Evolutionary conservation across 805 yeast species (phyloP), one percentile per base, ranked within the genome.

Genomic region (Candida odintsovae): DNA sequence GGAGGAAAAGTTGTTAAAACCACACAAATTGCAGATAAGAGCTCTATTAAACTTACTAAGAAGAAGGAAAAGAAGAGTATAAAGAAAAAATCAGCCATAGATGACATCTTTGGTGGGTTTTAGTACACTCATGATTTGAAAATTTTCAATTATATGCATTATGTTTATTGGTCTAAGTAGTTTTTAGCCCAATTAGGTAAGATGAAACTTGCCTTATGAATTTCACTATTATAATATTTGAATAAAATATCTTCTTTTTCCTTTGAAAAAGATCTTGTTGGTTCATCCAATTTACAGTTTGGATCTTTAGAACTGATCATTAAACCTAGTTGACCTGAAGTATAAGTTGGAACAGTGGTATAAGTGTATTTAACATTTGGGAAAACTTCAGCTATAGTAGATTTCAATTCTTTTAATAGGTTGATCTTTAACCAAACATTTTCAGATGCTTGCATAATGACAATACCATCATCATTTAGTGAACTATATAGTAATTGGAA

Each of bases 261-360:
- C 3, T 64, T 52, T 7, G 74, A 54, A 44, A 75, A 59, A 22
- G 52, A 57, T 54, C 90, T 76, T 25, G 64, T 48, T 9, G 95
- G 92, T 29, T 50, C 64, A 20, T 65, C 65, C 46, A 86, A 68
- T 51, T 72, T 63, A 20, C 72, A 67, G 0, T 60, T 38, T 1
- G 67, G 53, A 57, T 82, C 77, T 59, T 82, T 83, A 38, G 83
- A 73, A 50, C 92, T 86, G 20, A 86, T 77, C 63, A 88, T 73
- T 46, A 88, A 70, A 1, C 95, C 95, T 52, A 88, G 73, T 65
- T 87, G 95, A 15, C 96, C 96, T 8, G 92, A 83, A 3, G 96
- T 87, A 65, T 88, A 88, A 13, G 88, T 79, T 36, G 96, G 96
- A 65, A 88, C 88, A 56, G 87, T 83, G 50, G 92, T 83, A 64